Evolutionary conservation across 805 yeast genomes (phyloP).

Genomic region (Ogataea nakhonphanomensis): DNA sequence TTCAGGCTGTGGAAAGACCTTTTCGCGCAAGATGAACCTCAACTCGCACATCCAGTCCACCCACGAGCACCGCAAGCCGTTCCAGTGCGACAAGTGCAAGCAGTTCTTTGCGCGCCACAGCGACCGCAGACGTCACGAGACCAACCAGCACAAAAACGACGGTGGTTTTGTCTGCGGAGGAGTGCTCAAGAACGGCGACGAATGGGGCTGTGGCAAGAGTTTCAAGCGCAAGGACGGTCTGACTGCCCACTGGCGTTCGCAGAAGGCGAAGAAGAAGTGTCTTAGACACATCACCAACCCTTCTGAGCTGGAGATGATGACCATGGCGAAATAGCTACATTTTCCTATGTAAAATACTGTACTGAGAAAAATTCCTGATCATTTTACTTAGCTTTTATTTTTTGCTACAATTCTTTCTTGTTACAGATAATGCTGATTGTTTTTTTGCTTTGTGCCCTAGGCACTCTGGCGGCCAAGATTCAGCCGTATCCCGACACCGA

Average conservation of each 20-base stretch:
- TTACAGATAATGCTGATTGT: constrained; percentile 3
- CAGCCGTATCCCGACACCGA: constrained; percentile 28
- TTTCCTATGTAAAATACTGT: constrained; percentile 4
- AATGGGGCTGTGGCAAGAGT: constrained; percentile 36
- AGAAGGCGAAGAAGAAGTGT: constrained; percentile 34
- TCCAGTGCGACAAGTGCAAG: constrained; percentile 28
- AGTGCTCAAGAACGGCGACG: constrained; percentile 24
- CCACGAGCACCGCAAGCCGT: constrained; percentile 34
- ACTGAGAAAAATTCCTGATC: neutral
- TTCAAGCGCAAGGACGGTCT: constrained; percentile 36
- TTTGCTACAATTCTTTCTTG: neutral
- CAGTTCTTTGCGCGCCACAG: constrained; percentile 34
- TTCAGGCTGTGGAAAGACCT: constrained; percentile 29
- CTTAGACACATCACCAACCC: constrained; percentile 19
- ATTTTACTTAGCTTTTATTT: neutral
- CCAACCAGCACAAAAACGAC: constrained; percentile 29
- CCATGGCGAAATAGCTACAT: constrained; percentile 4
- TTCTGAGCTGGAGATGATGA: constrained; percentile 11
- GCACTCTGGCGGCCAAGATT: constrained; percentile 15
- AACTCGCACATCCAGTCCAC: constrained; percentile 33
- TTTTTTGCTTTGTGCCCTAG: neutral
- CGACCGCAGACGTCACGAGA: constrained; percentile 34
- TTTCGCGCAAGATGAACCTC: constrained; percentile 34
- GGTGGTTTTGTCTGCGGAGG: constrained; percentile 32
- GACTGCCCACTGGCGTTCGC: constrained; percentile 36